These are phyloP conservation scores for Angomonas ambiguus DNA, from an alignment of 208 protist species.

Conservation along the genomic window DNA sequence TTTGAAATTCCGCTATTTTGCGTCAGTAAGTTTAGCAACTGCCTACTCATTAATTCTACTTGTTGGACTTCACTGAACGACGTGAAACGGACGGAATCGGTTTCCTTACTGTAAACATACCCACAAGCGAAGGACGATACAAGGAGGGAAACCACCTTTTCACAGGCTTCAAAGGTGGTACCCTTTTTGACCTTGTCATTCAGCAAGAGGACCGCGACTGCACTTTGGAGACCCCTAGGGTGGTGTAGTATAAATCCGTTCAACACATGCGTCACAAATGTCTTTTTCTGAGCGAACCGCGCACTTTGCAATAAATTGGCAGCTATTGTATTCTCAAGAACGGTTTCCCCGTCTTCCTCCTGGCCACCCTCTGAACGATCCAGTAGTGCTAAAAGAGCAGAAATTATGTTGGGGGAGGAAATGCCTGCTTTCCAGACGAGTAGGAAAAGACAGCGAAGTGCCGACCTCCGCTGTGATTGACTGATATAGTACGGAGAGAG, in stretches of 20 bases:
- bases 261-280: constrained; percentile 34
- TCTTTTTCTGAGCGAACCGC: constrained; percentile 28
- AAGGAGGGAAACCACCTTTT: constrained; percentile 49
- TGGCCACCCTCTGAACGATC: constrained; percentile 6
- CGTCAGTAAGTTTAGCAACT: constrained; percentile 42
- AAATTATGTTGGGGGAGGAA: constrained; percentile 28
- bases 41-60: constrained; percentile 24
- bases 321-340: not conserved
- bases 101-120: not conserved
- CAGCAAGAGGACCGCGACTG: constrained; percentile 59
- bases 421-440: constrained; percentile 43
- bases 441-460: constrained; percentile 44
- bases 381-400: constrained; percentile 72
- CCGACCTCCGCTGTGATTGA: constrained; percentile 32
- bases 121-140: not conserved
- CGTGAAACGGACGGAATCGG: not conserved
- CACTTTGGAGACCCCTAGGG: constrained; percentile 31
- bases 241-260: constrained; percentile 47
- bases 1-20: constrained; percentile 16
- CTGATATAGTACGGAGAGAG: constrained; percentile 46
- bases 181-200: constrained; percentile 43
- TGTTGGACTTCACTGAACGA: constrained; percentile 28
- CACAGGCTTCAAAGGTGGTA: constrained; percentile 39
- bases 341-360: not conserved
- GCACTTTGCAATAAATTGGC: constrained; percentile 32